phyloP scores from a whole-genome alignment of 2,329 filamentous ascomycete genomes.

The Periconia sp. region DNA sequence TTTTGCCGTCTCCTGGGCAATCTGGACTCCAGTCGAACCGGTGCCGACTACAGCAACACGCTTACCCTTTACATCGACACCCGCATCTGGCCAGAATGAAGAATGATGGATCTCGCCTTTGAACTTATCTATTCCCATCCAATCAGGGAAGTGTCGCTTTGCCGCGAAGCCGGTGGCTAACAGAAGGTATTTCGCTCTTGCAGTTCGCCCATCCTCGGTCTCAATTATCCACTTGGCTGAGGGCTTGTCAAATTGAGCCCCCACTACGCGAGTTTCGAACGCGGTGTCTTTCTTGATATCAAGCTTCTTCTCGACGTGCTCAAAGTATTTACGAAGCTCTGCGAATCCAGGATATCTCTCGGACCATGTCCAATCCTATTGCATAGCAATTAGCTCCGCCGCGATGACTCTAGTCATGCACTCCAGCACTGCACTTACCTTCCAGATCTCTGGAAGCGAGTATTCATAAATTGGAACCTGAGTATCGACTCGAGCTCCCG shows the following conservation, averaged over 20 bases:
- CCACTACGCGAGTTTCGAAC: constrained; percentile 63
- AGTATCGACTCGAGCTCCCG: constrained; percentile 55
- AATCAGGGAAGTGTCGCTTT: constrained; percentile 66
- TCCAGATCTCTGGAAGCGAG: constrained; percentile 55
- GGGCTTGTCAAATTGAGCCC: constrained; percentile 58
- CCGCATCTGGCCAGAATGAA: constrained; percentile 65
- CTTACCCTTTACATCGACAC: constrained; percentile 64
- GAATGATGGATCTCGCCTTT: constrained; percentile 66
- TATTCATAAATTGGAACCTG: constrained; percentile 56
- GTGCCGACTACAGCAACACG: constrained; percentile 68
- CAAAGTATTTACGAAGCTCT: constrained; percentile 65
- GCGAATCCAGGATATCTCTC: constrained; percentile 59
- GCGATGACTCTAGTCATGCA: too few species aligned
- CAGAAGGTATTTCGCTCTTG: constrained; percentile 59
- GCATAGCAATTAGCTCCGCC: too few species aligned
- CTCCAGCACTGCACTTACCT: constrained; percentile 28
- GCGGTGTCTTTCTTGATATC: constrained; percentile 63
- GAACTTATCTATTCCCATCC: constrained; percentile 65
- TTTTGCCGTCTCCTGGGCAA: constrained; percentile 65
- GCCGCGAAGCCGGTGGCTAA: constrained; percentile 64
- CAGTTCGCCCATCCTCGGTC: constrained; percentile 59
- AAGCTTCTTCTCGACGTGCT: constrained; percentile 63
- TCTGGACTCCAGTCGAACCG: constrained; percentile 69
- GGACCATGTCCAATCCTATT: constrained; percentile 63
- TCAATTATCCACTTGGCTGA: constrained; percentile 58